Evolutionary conservation across 371 early-diverging fungal species (phyloP).

Genomic region (Actinomortierella ambigua): DNA sequence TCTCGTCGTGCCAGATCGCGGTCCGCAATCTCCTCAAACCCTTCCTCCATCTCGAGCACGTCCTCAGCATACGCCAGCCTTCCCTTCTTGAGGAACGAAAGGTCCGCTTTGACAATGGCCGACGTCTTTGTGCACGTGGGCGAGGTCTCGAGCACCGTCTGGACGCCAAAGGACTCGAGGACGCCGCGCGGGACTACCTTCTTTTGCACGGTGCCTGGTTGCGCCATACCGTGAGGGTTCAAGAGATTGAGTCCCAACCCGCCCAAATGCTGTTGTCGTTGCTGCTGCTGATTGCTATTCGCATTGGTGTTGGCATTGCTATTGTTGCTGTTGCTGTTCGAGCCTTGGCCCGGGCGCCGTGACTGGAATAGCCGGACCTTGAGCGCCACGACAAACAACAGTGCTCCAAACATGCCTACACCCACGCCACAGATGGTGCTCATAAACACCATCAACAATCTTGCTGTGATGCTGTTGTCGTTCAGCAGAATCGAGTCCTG

Average conservation of each 20-base stretch:
- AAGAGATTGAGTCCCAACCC: neutral
- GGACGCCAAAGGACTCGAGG: slow-evolving; percentile 28
- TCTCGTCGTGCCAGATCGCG: slow-evolving; percentile 14
- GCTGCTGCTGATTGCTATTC: slow-evolving; percentile 12
- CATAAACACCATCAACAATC: slow-evolving; percentile 35
- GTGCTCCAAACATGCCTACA: slow-evolving; percentile 35
- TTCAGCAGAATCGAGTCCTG: too few relatives aligned
- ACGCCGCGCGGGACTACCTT: slow-evolving; percentile 19
- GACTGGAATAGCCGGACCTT: slow-evolving; percentile 29
- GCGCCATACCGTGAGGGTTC: too few relatives aligned
- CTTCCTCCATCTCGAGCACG: slow-evolving; percentile 42
- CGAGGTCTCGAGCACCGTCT: slow-evolving; percentile 23
- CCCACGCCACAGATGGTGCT: slow-evolving; percentile 30
- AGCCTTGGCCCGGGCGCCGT: slow-evolving; percentile 13
- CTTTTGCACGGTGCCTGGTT: neutral
- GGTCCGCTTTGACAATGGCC: neutral
- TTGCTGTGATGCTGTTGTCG: slow-evolving; percentile 15
- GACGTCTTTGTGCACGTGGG: slow-evolving; percentile 11
- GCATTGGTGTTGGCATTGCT: slow-evolving; percentile 12
- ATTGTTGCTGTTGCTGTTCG: neutral
- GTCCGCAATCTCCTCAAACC: slow-evolving; percentile 11
- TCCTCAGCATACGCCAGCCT: slow-evolving; percentile 19
- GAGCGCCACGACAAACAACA: slow-evolving; percentile 39
- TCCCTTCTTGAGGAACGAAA: neutral
- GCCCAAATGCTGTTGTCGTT: slow-evolving; percentile 7